Evolutionary conservation across 495 filamentous ascomycete genomes (phyloP), one percentile per base, ranked within the genome.

Genomic region (Bacidia gigantensis): DNA sequence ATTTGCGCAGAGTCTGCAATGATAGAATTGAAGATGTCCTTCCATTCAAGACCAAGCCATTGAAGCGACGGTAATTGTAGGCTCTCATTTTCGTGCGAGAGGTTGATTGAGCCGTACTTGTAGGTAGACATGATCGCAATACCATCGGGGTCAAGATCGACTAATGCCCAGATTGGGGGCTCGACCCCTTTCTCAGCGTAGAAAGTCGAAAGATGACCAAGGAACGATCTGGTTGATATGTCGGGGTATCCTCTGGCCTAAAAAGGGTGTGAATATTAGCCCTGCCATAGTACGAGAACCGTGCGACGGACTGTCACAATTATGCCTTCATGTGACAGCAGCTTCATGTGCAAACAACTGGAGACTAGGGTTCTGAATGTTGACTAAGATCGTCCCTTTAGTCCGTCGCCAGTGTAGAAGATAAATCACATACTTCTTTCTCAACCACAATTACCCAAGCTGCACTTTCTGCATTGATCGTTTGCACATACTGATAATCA

Each of bases 181-280:
- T 46, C 59, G 60, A 3, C 51, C 51, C 55, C 10, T 18, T 20
- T n/a, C 47, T 42, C 55, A 52, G 57, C 26, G 26, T 56, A 32
- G 42, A 56, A 45, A 26, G 71, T 49, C 50, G 60, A 62, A 26
- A 73, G 50, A 44, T 56, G 60, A 58, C 60, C 65, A 32, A 71
- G 70, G 50, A 96, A 89, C 41, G 76, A 73, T 26, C 93, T 68
- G 0, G 89, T 94, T 3, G 76, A 72, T 22, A 95, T 71, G 60
- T 98, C 92, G 0, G 92, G 89, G 64, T 93, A 97, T 0, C 92
- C 92, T 71, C 95, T 97, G 0, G 79, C 86, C 87, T 87, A n/a
- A n/a, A n/a, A n/a, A n/a, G n/a, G n/a, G n/a, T n/a, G n/a, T n/a
- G n/a, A n/a, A n/a, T n/a, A n/a, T n/a, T n/a, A n/a, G n/a, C n/a